Evolutionary conservation across 257 asterid genomes (phyloP), one percentile per base, ranked within the genome.

Genomic region (Ehretia macrophylla): DNA sequence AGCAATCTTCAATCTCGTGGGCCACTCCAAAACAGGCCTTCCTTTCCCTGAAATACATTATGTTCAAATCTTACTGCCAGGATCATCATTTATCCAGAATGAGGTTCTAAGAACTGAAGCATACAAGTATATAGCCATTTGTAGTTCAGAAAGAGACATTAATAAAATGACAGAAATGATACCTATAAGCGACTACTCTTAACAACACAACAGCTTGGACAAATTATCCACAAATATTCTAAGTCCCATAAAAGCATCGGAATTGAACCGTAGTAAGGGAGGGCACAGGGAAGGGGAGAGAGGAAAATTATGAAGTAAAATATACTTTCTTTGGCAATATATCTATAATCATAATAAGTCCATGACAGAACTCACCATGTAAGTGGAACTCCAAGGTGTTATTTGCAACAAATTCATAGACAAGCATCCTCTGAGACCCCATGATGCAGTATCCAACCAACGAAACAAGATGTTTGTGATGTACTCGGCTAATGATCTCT

Each of bases 401-500:
- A 58, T 90, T 90, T 0, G 85, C 81, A 71, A 92, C 95, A 74
- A 86, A 92, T 75, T 92, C 99, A 14, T 88, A 92, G 0, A 88
- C 95, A 13, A 92, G 99, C 90, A 92, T 61, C 71, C 91, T 74
- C 55, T 77, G 77, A 9, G 62, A 11, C 64, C 95, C 99, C 0
- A 87, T 62, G 21, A 78, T 88, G 81, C 97, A 86, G 64, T 92
- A 92, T n/a, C 99, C 99, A 39, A 92, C 97, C 65, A 92, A 79
- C 6, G 99, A 86, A 60, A 92, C 97, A 1, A 92, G 95, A 74
- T 92, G 97, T 65, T 79, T 88, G 70, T 92, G 97, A 79, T 92
- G 99, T 56, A 92, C 99, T 65, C 97, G 69, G 72, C 97, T 92
- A 32, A 92, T 92, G 58, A 88, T 92, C 77, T 92, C 98, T 35